phyloP scores from a whole-genome alignment of 2,329 filamentous ascomycete genomes.

The Mariannaea elegans region DNA sequence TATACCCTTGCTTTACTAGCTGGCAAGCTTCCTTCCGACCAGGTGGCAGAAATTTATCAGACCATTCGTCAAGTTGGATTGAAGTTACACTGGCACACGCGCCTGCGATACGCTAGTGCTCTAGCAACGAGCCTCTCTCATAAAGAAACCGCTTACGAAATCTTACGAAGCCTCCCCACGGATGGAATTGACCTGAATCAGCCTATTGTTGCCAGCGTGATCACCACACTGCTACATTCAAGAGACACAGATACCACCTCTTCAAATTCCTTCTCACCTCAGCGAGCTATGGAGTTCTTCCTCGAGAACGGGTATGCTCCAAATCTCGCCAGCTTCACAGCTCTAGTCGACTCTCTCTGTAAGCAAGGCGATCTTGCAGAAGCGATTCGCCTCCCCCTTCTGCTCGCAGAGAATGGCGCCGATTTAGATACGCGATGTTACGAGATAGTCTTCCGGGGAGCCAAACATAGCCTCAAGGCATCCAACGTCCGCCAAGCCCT shows the following conservation, averaged over 20 bases:
- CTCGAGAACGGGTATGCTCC: conserved; percentile 69
- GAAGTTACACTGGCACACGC: conserved; percentile 53
- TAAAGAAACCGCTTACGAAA: conserved; percentile 54
- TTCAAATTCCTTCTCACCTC: conserved; percentile 41
- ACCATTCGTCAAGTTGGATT: conserved; percentile 43
- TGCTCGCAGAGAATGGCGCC: conserved; percentile 55
- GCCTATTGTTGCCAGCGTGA: conserved; percentile 60
- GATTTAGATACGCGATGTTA: conserved; percentile 73
- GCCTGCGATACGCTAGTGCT: conserved; percentile 56
- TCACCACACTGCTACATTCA: conserved; percentile 65
- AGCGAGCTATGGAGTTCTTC: conserved; percentile 51
- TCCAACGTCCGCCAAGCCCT: conserved; percentile 55
- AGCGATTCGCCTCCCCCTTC: conserved; percentile 45
- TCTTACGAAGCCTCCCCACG: conserved; percentile 50
- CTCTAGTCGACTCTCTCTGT: conserved; percentile 77
- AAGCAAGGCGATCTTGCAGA: conserved; percentile 53
- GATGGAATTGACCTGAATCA: conserved; percentile 56
- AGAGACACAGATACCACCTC: conserved; percentile 31
- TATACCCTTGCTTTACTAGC: conserved; percentile 47
- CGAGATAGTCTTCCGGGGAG: conserved; percentile 74
- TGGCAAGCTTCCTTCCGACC: conserved; percentile 40
- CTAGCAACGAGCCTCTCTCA: conserved; percentile 51
- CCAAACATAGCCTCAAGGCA: conserved; percentile 66
- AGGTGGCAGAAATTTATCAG: conserved; percentile 47
- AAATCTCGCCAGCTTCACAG: conserved; percentile 70